A percentile compares a stretch with the other conserved stretches of the same genome.
phyloP scores from a whole-genome alignment of 2,329 filamentous ascomycete species.

The Fusarium odoratissimum region DNA sequence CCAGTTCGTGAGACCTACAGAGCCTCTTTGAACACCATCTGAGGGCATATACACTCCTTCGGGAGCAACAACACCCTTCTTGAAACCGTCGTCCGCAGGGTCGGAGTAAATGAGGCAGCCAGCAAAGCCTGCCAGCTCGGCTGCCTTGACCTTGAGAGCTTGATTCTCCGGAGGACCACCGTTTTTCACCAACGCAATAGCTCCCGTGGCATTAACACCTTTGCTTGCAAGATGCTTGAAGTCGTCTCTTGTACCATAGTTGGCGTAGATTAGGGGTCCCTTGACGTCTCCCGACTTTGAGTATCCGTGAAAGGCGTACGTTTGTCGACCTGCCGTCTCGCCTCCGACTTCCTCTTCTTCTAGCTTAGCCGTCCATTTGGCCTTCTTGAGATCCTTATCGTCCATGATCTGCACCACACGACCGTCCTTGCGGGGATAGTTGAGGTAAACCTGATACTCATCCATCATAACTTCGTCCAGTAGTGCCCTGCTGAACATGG shows the following conservation, averaged over 20 bases:
- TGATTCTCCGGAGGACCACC: conserved; percentile 78
- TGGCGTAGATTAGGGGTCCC: conserved; percentile 90
- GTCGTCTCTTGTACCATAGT: conserved; percentile 88
- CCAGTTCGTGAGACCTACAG: conserved; percentile 84
- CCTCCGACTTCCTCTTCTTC: conserved; percentile 80
- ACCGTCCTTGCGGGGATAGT: conserved; percentile 84
- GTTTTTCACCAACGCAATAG: conserved; percentile 86
- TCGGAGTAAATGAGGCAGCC: conserved; percentile 96
- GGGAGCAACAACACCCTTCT: conserved; percentile 77
- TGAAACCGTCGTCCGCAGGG: conserved; percentile 84
- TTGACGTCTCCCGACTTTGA: conserved; percentile 88
- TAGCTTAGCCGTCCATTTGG: conserved; percentile 81
- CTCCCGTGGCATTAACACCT: conserved; percentile 79
- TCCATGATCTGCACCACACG: conserved; percentile 84
- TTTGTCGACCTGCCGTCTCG: conserved; percentile 74
- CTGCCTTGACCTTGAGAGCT: conserved; percentile 88
- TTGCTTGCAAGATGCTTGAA: conserved; percentile 78
- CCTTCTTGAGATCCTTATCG: conserved; percentile 64
- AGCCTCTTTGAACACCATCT: conserved; percentile 84
- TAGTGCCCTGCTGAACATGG: conserved; percentile 76
- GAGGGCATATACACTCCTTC: conserved; percentile 82
- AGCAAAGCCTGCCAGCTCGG: conserved; percentile 84
- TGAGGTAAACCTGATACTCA: conserved; percentile 89
- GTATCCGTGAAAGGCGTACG: conserved; percentile 86
- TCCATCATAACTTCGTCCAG: conserved; percentile 83